Conservation (phyloP, 352 stramenopile species). For the Phytopythium ostracodes region DNA sequence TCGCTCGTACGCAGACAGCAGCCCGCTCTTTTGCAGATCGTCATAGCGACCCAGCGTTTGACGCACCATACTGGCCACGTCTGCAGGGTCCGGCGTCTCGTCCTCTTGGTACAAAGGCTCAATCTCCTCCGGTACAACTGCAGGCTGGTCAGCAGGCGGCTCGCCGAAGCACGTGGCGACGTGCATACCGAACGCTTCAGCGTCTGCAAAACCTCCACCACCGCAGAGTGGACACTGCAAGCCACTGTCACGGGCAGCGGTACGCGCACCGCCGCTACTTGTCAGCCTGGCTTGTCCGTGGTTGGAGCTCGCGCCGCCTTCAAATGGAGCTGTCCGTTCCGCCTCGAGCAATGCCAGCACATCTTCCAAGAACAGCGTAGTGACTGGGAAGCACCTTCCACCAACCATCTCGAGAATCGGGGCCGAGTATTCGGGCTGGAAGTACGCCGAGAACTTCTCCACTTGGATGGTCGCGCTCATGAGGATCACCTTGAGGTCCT, state of each 20-base stretch:
- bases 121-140: neutral
- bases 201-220: conserved; percentile 52
- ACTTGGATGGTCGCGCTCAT: conserved; percentile 97
- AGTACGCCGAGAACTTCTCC: conserved; percentile 92
- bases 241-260: conserved; percentile 11
- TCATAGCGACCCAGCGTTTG: conserved; percentile 24
- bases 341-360: conserved; percentile 47
- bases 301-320: neutral
- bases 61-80: conserved; percentile 36
- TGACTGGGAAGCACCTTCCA: conserved; percentile 86
- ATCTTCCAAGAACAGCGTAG: conserved; percentile 93
- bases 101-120: neutral
- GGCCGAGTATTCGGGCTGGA: conserved; percentile 64
- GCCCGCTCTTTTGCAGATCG: conserved; percentile 26
- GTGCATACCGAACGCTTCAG: conserved; percentile 87
- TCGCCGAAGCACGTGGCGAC: conserved; percentile 79
- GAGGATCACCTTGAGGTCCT: conserved; percentile 89
- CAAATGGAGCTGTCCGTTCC: conserved; percentile 23
- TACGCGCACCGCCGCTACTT: conserved; percentile 5
- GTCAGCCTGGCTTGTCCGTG: conserved; percentile 2
- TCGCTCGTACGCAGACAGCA: conserved; percentile 54
- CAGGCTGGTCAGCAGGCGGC: conserved; percentile 9
- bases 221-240: conserved; percentile 86
- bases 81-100: conserved; percentile 12
- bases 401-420: conserved; percentile 78